A percentile compares a stretch with the other conserved stretches of the same genome.
These are phyloP conservation scores for Penicillium bovifimosum DNA, from an alignment of 495 filamentous ascomycete genomes.

Conservation along the genomic window DNA sequence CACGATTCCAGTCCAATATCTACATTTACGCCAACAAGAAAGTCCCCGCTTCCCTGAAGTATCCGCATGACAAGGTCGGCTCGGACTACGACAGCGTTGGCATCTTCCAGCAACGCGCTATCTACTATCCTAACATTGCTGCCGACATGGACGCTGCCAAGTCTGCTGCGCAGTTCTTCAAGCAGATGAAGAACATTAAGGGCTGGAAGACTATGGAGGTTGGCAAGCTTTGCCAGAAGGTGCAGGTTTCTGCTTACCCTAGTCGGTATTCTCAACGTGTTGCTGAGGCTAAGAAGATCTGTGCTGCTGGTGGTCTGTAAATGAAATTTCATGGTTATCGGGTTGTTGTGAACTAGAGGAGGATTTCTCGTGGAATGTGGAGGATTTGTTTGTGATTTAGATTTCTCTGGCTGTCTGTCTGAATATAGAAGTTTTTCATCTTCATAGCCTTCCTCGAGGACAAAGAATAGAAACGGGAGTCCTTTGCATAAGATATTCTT, in stretches of 20 bases:
- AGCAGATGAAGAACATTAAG: slow-evolving; percentile 8
- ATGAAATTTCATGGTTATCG: background rate
- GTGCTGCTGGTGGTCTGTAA: slow-evolving; percentile 15
- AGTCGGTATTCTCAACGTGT: slow-evolving; percentile 11
- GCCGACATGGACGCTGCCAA: slow-evolving; percentile 16
- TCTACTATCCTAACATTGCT: slow-evolving; percentile 13
- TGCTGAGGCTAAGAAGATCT: slow-evolving; percentile 16
- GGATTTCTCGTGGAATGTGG: background rate
- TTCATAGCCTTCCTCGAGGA: background rate
- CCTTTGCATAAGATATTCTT: too few relatives aligned
- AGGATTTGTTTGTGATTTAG: background rate
- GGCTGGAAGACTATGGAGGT: slow-evolving; percentile 17
- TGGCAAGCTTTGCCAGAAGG: slow-evolving; percentile 17
- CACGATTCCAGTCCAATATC: slow-evolving; percentile 3
- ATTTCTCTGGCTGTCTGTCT: too few relatives aligned
- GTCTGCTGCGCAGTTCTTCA: slow-evolving; percentile 16
- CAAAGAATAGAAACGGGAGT: too few relatives aligned
- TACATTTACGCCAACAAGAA: slow-evolving; percentile 12
- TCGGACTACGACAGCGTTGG: slow-evolving; percentile 17
- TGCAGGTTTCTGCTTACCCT: slow-evolving; percentile 17
- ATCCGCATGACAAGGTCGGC: slow-evolving; percentile 12
- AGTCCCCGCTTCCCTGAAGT: slow-evolving; percentile 13
- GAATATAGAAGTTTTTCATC: background rate
- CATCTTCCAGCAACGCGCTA: slow-evolving; percentile 20
- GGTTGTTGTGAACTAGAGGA: background rate